Percentiles rank a stretch among this genome's conserved stretches.
These are phyloP conservation scores for Tetrahymena elliotti DNA, from an alignment of 73 alveolate genomes.

Conservation along the genomic window DNA sequence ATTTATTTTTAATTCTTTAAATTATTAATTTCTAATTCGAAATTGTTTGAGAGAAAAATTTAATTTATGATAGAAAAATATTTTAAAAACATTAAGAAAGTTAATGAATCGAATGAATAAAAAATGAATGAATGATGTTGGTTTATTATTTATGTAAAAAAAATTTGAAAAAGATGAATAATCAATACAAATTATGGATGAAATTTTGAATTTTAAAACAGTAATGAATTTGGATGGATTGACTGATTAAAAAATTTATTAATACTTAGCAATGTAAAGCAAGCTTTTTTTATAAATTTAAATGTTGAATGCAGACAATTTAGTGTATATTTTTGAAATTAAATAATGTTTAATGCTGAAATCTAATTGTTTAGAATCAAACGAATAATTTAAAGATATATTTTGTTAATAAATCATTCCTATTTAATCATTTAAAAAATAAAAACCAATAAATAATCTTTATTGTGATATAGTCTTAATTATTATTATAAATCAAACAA, in stretches of 20 bases:
- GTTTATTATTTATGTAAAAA: not conserved
- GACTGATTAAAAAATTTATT: not conserved
- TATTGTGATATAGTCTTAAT: not conserved
- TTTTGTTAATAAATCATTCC: not conserved
- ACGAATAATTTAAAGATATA: not conserved
- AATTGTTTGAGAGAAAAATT: no score
- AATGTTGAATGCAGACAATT: not conserved
- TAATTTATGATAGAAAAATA: no score
- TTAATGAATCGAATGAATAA: no score
- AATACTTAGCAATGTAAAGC: not conserved
- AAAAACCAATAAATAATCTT: not conserved
- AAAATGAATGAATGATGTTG: not conserved
- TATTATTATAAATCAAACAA: no score
- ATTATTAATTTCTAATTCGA: no score
- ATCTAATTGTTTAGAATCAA: not conserved
- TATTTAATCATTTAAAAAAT: not conserved
- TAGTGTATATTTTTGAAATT: not conserved
- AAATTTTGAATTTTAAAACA: not conserved
- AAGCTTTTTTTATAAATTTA: not conserved
- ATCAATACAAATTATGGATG: not conserved
- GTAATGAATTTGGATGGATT: not conserved
- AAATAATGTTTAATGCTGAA: not conserved
- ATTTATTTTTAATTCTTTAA: no score
- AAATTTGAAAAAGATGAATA: not conserved
- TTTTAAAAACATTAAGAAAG: no score